Evolutionary conservation across 768 basidiomycete species (phyloP), one percentile per base, ranked within the genome.

Genomic region (Astraeus odoratus): DNA sequence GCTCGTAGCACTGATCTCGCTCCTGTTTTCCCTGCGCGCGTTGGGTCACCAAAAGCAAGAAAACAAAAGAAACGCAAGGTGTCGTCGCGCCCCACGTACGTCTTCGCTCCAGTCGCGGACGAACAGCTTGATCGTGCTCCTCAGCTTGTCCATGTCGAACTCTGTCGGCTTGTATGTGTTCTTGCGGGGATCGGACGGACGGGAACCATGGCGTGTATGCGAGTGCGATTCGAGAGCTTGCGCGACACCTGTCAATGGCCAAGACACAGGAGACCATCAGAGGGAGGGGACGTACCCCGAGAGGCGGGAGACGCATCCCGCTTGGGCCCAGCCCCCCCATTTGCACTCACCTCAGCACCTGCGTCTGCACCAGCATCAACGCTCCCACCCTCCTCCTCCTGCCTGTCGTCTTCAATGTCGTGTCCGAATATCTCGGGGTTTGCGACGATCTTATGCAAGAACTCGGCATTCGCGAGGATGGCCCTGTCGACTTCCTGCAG

Each of bases 41-140:
- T 18, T 38, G 23, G 37, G 4, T 22, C 8, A 43, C 10, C 5
- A 25, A 10, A 15, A 36, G 12, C 36, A 33, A 5, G 31, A 36
- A 9, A 24, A 37, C 24, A 30, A 46, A 16, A 15, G 9, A 49
- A 46, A n/a, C n/a, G n/a, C n/a, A n/a, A n/a, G n/a, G n/a, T n/a
- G n/a, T n/a, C n/a, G n/a, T n/a, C n/a, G n/a, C n/a, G n/a, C n/a
- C n/a, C n/a, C 1, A 54, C 66, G 35, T 31, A 91, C 89, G 70
- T 90, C 84, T 51, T 72, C 75, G 48, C 86, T 88, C 93, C 94
- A 98, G 58, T 98, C 93, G 10, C 93, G 75, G 8, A 92, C 92
- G 42, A 95, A 84, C 55, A 95, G 92, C 57, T 95, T 90, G 30
- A 97, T 65, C 0, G 93, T 95, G 57, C 90, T 93, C 47, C 92